Conservation (phyloP, 176 grass and related monocot species). For the Phyllostachys edulis region DNA sequence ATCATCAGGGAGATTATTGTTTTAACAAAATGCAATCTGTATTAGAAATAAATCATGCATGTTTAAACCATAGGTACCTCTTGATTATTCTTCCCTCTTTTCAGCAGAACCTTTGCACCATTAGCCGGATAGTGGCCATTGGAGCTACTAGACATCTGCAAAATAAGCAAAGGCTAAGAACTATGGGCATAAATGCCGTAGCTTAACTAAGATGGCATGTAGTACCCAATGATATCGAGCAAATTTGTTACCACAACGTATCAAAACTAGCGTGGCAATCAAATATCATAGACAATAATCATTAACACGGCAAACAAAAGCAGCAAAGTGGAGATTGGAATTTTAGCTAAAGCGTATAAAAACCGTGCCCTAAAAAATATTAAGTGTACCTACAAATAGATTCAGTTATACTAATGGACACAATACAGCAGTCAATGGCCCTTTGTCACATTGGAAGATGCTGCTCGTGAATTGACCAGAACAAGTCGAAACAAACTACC, state of each 20-base stretch:
- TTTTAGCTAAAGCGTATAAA: neutral
- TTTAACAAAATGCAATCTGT: neutral
- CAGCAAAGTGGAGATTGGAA: neutral
- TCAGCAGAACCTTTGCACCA: slow-evolving; percentile 36
- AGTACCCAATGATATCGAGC: neutral
- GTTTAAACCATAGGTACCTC: slow-evolving; percentile 34
- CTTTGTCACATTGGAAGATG: slow-evolving; percentile 7
- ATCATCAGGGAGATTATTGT: neutral
- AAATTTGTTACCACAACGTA: neutral
- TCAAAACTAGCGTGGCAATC: neutral
- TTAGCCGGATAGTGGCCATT: slow-evolving; percentile 35
- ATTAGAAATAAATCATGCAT: neutral
- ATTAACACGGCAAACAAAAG: neutral
- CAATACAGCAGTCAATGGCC: neutral
- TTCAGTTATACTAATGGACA: slow-evolving; percentile 5
- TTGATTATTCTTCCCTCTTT: slow-evolving; percentile 47
- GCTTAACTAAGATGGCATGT: slow-evolving; percentile 15
- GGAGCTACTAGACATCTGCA: slow-evolving; percentile 60
- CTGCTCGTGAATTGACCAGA: neutral
- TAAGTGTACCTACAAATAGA: neutral
- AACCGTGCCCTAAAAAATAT: neutral
- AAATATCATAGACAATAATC: neutral
- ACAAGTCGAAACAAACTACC: neutral
- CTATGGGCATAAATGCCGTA: neutral
- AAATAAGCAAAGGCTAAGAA: slow-evolving; percentile 18